A percentile compares a stretch with the other conserved stretches of the same genome.
Conservation (phyloP, 1,284 basidiomycete genomes). For the Earliella scabrosa region DNA sequence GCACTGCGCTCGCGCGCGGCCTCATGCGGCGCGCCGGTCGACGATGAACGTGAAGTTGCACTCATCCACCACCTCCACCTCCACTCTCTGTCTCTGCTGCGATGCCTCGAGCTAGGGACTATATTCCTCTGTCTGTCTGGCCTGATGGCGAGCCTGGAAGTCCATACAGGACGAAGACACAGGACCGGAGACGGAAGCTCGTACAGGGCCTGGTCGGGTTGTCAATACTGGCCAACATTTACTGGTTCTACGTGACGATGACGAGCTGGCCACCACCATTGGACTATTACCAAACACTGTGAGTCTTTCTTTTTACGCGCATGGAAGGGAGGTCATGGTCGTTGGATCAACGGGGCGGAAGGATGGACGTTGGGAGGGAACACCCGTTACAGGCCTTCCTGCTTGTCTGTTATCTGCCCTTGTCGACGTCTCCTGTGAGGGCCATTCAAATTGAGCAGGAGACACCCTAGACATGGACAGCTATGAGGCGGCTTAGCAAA, state of each 20-base stretch:
- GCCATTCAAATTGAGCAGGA: too few relatives aligned
- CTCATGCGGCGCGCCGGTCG: too few relatives aligned
- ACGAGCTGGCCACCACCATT: slow-evolving; percentile 20
- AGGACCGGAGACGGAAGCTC: slow-evolving; percentile 8
- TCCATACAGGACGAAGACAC: slow-evolving; percentile 10
- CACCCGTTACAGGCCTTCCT: too few relatives aligned
- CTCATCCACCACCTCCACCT: too few relatives aligned
- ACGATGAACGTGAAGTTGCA: too few relatives aligned
- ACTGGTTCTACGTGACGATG: slow-evolving; percentile 9
- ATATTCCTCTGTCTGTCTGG: slow-evolving; percentile 13
- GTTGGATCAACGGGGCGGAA: too few relatives aligned
- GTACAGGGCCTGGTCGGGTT: slow-evolving; percentile 10
- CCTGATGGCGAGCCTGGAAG: slow-evolving; percentile 10
- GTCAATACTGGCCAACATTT: slow-evolving; percentile 18
- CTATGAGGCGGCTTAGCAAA: too few relatives aligned
- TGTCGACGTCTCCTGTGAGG: too few relatives aligned
- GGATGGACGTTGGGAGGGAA: too few relatives aligned
- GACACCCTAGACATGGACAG: too few relatives aligned
- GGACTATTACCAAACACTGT: slow-evolving; percentile 29
- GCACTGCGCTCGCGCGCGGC: too few relatives aligned
- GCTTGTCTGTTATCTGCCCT: too few relatives aligned
- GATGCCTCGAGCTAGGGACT: slow-evolving; percentile 23
- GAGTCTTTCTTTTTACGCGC: slow-evolving; percentile 3
- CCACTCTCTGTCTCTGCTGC: not conserved
- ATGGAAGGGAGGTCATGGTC: not conserved